Conservation (phyloP, 169 alveolate species). For the Cryptosporidium ubiquitum region DNA sequence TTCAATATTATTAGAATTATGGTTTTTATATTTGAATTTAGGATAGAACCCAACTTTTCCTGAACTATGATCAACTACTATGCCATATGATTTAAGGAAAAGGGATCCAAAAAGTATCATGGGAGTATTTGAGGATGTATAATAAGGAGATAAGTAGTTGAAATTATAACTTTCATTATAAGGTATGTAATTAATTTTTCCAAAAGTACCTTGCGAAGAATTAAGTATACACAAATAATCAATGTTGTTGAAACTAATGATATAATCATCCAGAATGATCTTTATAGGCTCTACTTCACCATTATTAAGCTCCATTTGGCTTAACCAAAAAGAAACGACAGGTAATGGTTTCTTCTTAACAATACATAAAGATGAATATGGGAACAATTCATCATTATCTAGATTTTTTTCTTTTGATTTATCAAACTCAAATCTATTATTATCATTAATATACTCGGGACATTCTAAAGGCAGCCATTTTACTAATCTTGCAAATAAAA, state of each 20-base stretch:
- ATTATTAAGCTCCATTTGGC: neutral
- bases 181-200: constrained; percentile 18
- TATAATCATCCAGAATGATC: constrained; percentile 28
- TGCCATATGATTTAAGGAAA: constrained; percentile 45
- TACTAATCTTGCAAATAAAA: constrained; percentile 13
- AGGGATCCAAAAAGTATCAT: constrained; percentile 53
- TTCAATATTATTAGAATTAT: neutral
- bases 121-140: constrained; percentile 23
- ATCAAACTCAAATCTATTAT: too few species aligned
- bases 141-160: constrained; percentile 1
- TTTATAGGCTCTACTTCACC: neutral
- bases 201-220: constrained; percentile 7
- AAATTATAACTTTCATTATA: neutral
- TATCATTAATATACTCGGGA: neutral
- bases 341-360: constrained; percentile 49
- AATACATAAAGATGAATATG: constrained; percentile 33
- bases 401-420: neutral
- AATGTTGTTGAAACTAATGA: constrained; percentile 3
- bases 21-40: neutral
- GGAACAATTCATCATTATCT: neutral
- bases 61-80: neutral
- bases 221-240: constrained; percentile 31
- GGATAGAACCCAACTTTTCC: constrained; percentile 34
- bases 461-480: constrained; percentile 55
- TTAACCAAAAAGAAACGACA: constrained; percentile 4